Evolutionary conservation across 768 basidiomycete genomes (phyloP).

Genomic region (Thelephora aurantiotincta): DNA sequence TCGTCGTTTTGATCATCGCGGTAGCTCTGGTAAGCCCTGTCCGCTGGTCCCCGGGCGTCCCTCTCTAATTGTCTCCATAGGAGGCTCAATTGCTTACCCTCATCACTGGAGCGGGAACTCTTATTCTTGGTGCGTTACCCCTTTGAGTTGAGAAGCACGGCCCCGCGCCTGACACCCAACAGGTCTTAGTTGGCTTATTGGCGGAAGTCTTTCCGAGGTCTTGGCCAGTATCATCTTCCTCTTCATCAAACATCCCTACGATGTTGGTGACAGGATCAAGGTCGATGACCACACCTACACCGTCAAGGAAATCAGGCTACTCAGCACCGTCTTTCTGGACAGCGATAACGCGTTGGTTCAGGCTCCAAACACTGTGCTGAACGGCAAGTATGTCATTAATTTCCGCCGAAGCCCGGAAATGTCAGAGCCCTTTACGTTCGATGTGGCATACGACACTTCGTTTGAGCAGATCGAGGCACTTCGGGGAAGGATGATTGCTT

Average conservation of each 20-base stretch:
- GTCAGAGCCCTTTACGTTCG: slow-evolving; percentile 72
- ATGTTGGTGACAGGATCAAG: slow-evolving; percentile 64
- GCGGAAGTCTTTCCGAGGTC: slow-evolving; percentile 65
- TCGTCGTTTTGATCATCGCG: slow-evolving; percentile 66
- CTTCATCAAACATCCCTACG: slow-evolving; percentile 77
- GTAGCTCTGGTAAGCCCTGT: slow-evolving; percentile 48
- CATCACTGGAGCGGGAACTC: slow-evolving; percentile 62
- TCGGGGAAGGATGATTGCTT: slow-evolving; percentile 67
- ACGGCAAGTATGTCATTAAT: slow-evolving; percentile 50
- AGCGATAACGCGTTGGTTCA: slow-evolving; percentile 45
- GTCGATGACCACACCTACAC: slow-evolving; percentile 44
- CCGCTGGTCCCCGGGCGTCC: slow-evolving; percentile 6
- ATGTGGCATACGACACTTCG: slow-evolving; percentile 62
- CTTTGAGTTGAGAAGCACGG: background rate
- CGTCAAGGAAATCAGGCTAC: slow-evolving; percentile 78
- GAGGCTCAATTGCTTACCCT: slow-evolving; percentile 62
- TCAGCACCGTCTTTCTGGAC: slow-evolving; percentile 65
- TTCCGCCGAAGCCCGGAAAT: slow-evolving; percentile 62
- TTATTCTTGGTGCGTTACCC: slow-evolving; percentile 27
- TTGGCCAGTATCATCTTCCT: slow-evolving; percentile 83
- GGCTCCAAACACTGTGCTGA: slow-evolving; percentile 53
- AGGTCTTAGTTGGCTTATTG: slow-evolving; percentile 82
- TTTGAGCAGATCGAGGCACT: slow-evolving; percentile 74
- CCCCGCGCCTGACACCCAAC: slow-evolving; percentile 5
- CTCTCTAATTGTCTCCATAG: slow-evolving; percentile 19